A percentile compares a stretch with the other conserved stretches of the same genome.
These are phyloP conservation scores for Psophocarpus tetragonolobus DNA, from an alignment of 306 rosid genomes.

Conservation along the genomic window DNA sequence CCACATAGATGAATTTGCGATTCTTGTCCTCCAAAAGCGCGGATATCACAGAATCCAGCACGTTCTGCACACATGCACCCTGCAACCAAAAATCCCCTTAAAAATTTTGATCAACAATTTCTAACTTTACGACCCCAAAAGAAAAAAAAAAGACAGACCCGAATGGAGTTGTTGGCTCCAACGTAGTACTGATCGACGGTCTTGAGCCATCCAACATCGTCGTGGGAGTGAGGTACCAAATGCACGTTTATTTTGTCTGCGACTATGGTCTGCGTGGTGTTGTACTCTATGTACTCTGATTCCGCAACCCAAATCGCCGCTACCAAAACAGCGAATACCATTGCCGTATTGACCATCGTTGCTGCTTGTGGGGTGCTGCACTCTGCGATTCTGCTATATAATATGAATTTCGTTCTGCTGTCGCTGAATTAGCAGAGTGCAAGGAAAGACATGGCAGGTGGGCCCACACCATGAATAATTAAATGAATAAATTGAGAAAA, in stretches of 20 bases:
- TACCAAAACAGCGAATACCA: slow-evolving; percentile 31
- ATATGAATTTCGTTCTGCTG: background rate
- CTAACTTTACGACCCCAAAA: background rate
- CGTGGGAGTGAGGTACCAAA: slow-evolving; percentile 86
- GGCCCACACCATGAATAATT: background rate
- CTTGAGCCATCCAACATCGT: slow-evolving; percentile 91
- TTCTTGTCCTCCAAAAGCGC: slow-evolving; percentile 69
- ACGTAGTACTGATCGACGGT: slow-evolving; percentile 89
- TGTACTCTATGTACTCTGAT: slow-evolving; percentile 67
- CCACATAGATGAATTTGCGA: slow-evolving; percentile 79
- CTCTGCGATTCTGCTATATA: background rate
- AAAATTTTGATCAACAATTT: background rate
- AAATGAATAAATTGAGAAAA: background rate
- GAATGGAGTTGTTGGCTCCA: slow-evolving; percentile 82
- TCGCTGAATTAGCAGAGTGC: slow-evolving; percentile 15
- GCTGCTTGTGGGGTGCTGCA: background rate
- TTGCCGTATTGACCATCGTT: slow-evolving; percentile 35
- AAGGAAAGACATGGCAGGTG: slow-evolving; percentile 9
- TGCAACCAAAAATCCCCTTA: slow-evolving; percentile 23
- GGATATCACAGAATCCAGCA: slow-evolving; percentile 73
- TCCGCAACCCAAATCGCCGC: slow-evolving; percentile 31
- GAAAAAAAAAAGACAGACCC: slow-evolving; percentile 36
- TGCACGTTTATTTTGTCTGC: slow-evolving; percentile 60
- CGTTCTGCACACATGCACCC: slow-evolving; percentile 92
- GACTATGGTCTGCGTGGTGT: slow-evolving; percentile 57